Evolutionary conservation across 805 yeast genomes (phyloP), one percentile per base, ranked within the genome.

Genomic region (Spathaspora girioi): DNA sequence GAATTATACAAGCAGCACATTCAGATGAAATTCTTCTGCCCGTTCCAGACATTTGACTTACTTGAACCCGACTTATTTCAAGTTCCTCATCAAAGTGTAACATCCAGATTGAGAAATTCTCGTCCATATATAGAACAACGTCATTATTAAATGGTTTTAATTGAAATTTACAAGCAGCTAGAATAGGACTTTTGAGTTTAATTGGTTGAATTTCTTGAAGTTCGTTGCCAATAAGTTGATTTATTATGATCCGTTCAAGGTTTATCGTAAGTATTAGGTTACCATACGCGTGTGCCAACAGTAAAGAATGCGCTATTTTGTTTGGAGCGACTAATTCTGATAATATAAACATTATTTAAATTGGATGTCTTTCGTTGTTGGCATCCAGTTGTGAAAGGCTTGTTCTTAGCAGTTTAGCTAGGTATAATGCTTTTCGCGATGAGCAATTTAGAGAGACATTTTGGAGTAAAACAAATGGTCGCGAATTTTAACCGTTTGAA

Each of bases 291-390:
- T 45, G 47, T 7, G 19, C 10, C 15, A 45, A 14, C 14, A 45
- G 17, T 14, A 45, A 11, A 2, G 47, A 45, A 18, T 31, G 12
- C 12, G 3, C 5, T n/a, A 45, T 31, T 5, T 19, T 38, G 29
- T n/a, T 20, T 31, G 47, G 47, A n/a, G 47, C 7, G 31, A 18
- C 40, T 12, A 45, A 20, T 20, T 45, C 47, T 17, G 47, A 27
- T 31, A 45, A n/a, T 17, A 45, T 8, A 45, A 45, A 42, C 40
- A 31, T 31, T 31, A 31, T 31, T 11, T 31, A 4, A 5, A 8
- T 14, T 14, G 4, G 35, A 23, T 23, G 26, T 23, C 26, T 23
- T 8, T 29, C 32, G 14, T 29, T 29, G 11, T 12, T 29, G 32
- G 9, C 32, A 29, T 10, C 29, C 29, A 27, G 9, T n/a, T n/a